Base-by-base conservation (phyloP, 495 filamentous ascomycete species). In the Xylaria cubensis region DNA sequence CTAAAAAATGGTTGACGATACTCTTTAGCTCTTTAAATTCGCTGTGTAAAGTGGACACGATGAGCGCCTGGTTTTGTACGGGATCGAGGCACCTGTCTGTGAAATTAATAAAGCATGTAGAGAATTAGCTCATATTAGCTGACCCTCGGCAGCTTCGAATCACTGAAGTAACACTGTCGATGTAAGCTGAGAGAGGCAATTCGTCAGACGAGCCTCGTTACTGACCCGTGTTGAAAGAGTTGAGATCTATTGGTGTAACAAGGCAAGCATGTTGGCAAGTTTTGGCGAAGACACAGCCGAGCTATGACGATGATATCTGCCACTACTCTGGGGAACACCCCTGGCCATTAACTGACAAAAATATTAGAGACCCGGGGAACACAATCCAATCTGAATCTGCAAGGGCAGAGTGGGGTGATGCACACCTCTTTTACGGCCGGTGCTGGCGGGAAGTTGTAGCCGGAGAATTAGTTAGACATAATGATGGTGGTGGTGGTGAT, bases 261-360 rank as follows among this genome's bases (percentile, higher is more conserved):
- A 50, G 42, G 13, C 24, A 48, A 17, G 63, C 63, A 65, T 65
- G 24, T 17, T 65, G 42, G 34, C 61, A 64, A 42, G 61, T 42
- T 64, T 65, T 50, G 42, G 21, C 9, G 15, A 13, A 48, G 42
- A n/a, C 42, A 50, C n/a, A 46, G 41, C 36, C 3, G 42, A 65
- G 42, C 61, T 15, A 64, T 64, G 61, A 44, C 39, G 61, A 64
- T 29, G 39, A 44, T 7, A 44, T 64, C 13, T 19, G 15, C 32
- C n/a, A 44, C 36, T 44, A 1, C 10, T 29, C 39, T 19, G 36
- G 61, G 61, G 39, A 44, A 44, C 0, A 64, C 39, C 36, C 61
- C 15, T n/a, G 61, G 59, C 10, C 39, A 15, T 61, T 61, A 61
- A n/a, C 17, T 39, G n/a, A 29, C 34, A 39, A 24, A 29, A 7